Evolutionary conservation across 768 basidiomycete genomes (phyloP), one percentile per base, ranked within the genome.

Genomic region (Pluteus cervinus): DNA sequence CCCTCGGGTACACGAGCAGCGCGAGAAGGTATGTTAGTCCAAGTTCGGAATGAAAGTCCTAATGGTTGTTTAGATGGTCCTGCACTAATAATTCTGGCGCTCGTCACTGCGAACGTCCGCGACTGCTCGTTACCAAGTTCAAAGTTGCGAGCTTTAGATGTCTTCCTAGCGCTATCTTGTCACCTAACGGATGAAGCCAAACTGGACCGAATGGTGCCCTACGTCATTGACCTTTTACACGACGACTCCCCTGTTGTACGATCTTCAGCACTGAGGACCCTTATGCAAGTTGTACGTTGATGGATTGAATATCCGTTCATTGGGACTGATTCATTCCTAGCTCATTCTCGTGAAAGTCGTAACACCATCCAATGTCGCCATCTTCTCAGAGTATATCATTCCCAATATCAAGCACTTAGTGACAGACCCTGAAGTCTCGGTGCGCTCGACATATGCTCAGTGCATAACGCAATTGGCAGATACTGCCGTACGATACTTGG

Each of bases 371-470:
- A 87, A 17, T 46, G 68, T 66, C 5, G 65, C 87, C 6, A 86
- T 97, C 17, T 86, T 98, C 51, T 87, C 92, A 0, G 93, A 97
- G 58, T 99, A 97, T 56, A 86, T 98, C 47, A 78, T 98, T 20
- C 93, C 92, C 1, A 88, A 96, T 52, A 76, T 90, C 50, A 75
- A 77, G 24, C 80, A 89, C 44, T 70, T 99, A 5, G 75, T 85
- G 0, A 73, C 78, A 34, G 96, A 98, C 53, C 67, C 81, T 1
- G 92, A 97, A 47, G 73, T 90, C 0, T 82, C 81, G n/a, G 96
- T 60, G 59, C 77, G 59, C 65, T 86, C 59, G 72, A 79, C 66
- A 21, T 81, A 86, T 51, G 96, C 93, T 0, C 85, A 89, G 48
- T 86, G 84, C 45, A 77, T 98, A 24, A 82, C 83, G 1, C 73